Base-by-base conservation (phyloP, 352 stramenopile species). In the Phytophthora ohioensis region DNA sequence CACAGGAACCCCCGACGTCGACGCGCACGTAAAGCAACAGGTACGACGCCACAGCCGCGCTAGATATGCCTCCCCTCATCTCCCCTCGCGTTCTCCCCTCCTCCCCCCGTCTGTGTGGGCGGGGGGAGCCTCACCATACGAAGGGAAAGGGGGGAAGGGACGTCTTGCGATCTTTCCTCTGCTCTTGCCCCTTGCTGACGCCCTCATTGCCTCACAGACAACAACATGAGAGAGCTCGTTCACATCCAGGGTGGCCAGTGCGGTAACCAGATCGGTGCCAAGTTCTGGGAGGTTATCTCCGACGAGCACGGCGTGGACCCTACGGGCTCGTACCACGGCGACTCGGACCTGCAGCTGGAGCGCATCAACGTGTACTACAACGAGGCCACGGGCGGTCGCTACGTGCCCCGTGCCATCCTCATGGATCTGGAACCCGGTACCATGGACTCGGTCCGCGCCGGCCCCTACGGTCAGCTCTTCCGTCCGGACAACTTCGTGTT, bases 351-450 rank as follows among this genome's bases (percentile, higher is more conserved):
- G 43, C 98, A 99, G 85, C 87, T 99, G 51, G 91, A 99, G 76
- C 93, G 97, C 76, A 99, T 99, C 85, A 99, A 99, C 71, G 98
- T 99, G 58, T 99, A 99, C 90, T 99, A 99, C 92, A 99, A 99
- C 75, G 98, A 99, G 87, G 97, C 96, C 57, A 98, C 95, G 52
- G 93, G 90, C 56, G 98, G 97, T 61, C 94, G 97, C 57, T 99
- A 99, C 69, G 98, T 99, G 72, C 98, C 98, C 39, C 95, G 98
- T 66, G 97, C 98, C 62, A 98, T 99, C 74, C 84, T 99, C 12
- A 99, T 99, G 84, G 98, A 99, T 82, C 82, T 99, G 41, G 98
- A 99, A 84, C 97, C 97, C 27, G 98, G 98, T 64, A 99, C 98
- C 57, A 99, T 99, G 98, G 98, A 99, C 83, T 97, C 97, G 17